These are phyloP conservation scores for Ganoderma meredithae DNA, from an alignment of 1,284 basidiomycete genomes.

Conservation along the genomic window DNA sequence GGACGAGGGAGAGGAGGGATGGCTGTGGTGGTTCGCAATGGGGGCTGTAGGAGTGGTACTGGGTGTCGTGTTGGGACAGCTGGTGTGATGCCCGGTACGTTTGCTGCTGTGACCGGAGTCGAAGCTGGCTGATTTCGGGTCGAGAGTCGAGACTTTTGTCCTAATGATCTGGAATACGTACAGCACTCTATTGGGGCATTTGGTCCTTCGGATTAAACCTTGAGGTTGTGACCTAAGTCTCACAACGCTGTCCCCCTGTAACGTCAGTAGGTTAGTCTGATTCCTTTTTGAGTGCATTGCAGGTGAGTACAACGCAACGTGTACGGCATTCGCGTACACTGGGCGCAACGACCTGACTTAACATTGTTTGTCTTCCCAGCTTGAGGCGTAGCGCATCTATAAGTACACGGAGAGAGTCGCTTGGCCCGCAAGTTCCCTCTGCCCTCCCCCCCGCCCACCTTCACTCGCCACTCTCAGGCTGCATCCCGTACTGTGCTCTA, in stretches of 20 bases:
- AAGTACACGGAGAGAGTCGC: not conserved
- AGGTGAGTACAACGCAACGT: not conserved
- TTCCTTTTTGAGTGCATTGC: too few relatives aligned
- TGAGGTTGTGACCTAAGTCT: too few relatives aligned
- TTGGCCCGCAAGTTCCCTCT: not conserved
- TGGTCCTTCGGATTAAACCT: too few relatives aligned
- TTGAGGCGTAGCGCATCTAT: not conserved
- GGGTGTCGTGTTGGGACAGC: constrained; percentile 16
- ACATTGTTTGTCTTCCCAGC: not conserved
- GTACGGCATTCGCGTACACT: too few relatives aligned
- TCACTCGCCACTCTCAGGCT: not conserved
- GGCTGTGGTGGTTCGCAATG: constrained; percentile 15
- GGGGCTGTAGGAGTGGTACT: constrained; percentile 17
- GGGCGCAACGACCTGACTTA: too few relatives aligned
- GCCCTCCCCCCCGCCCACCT: not conserved
- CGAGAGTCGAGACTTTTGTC: not conserved
- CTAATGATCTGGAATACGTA: not conserved
- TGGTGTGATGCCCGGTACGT: constrained; percentile 12
- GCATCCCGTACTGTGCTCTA: not conserved
- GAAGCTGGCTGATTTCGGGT: not conserved
- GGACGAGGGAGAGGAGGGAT: not conserved
- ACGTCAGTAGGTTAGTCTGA: too few relatives aligned
- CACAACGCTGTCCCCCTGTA: too few relatives aligned
- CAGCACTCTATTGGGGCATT: too few relatives aligned
- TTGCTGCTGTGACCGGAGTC: not conserved